These are phyloP conservation scores for Talaromyces sp. DNA, from an alignment of 2,329 filamentous ascomycete genomes.

Conservation along the genomic window DNA sequence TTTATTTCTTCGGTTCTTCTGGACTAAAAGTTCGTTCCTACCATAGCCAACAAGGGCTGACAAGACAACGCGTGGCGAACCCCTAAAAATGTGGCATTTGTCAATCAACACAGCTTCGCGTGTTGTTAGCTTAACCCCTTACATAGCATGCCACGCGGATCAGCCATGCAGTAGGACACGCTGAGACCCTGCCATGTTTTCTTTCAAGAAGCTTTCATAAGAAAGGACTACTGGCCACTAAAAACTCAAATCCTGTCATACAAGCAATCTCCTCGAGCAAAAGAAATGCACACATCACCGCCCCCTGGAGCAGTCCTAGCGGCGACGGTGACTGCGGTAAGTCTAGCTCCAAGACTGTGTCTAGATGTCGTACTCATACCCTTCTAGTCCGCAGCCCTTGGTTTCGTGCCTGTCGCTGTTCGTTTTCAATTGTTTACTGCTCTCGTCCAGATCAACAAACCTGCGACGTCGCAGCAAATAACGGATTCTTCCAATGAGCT, in stretches of 20 bases:
- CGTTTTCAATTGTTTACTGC: conserved; percentile 30
- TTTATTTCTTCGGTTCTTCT: not conserved
- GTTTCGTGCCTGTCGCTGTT: conserved; percentile 33
- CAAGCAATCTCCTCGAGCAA: not conserved
- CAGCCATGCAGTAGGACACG: not conserved
- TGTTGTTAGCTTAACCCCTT: not conserved
- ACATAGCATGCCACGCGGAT: not conserved
- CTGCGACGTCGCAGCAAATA: conserved; percentile 24
- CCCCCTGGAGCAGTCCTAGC: conserved; percentile 22
- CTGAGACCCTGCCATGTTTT: not conserved
- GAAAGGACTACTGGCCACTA: not conserved
- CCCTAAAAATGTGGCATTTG: not conserved
- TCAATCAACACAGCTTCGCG: not conserved
- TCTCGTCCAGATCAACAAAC: conserved; percentile 20
- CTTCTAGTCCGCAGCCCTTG: conserved; percentile 28
- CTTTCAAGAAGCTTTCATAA: not conserved
- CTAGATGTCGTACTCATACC: not conserved
- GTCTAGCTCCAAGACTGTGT: conserved; percentile 3
- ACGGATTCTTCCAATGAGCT: conserved; percentile 18
- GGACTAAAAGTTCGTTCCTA: not conserved
- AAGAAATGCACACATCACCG: conserved; percentile 10
- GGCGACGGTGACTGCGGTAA: conserved; percentile 22
- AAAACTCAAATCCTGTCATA: conserved; percentile 1
- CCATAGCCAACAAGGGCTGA: not conserved
- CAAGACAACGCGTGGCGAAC: not conserved